Percentiles rank a stretch among this genome's conserved stretches.
Conservation (phyloP, 1,284 basidiomycete species). For the Pholiota adiposa region DNA sequence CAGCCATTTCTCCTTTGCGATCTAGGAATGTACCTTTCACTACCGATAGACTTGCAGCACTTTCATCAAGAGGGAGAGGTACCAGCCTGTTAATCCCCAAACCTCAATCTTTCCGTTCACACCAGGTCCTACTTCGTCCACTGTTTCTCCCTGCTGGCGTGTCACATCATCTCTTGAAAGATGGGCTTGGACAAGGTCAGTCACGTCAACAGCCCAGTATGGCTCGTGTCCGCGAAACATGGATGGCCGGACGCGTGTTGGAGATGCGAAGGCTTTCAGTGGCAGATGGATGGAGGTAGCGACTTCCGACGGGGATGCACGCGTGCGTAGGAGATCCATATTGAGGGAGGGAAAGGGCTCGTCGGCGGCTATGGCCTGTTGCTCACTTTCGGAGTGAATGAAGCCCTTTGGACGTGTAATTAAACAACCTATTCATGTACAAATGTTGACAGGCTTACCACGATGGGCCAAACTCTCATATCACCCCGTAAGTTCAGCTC, state of each 20-base stretch:
- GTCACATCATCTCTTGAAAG: constrained; percentile 25
- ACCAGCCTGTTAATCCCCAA: constrained; percentile 86
- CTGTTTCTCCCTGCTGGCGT: constrained; percentile 29
- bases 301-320: constrained; percentile 65
- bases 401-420: constrained; percentile 55
- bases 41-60: constrained; percentile 48
- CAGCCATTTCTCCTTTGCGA: not conserved
- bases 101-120: constrained; percentile 59
- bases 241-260: constrained; percentile 50
- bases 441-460: constrained; percentile 51
- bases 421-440: not conserved
- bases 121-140: constrained; percentile 49
- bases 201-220: constrained; percentile 73
- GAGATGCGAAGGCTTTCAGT: constrained; percentile 51
- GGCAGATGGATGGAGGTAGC: constrained; percentile 74
- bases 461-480: constrained; percentile 73
- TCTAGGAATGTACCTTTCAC: constrained; percentile 15
- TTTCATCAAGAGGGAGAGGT: constrained; percentile 65
- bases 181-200: constrained; percentile 54
- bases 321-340: constrained; percentile 47
- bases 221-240: constrained; percentile 61
- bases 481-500: constrained; percentile 61
- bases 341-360: constrained; percentile 65
- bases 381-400: constrained; percentile 41
- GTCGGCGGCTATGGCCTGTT: constrained; percentile 18